These are phyloP conservation scores for Malbranchea cinnamomea DNA, from an alignment of 2,329 filamentous ascomycete species.

Conservation along the genomic window DNA sequence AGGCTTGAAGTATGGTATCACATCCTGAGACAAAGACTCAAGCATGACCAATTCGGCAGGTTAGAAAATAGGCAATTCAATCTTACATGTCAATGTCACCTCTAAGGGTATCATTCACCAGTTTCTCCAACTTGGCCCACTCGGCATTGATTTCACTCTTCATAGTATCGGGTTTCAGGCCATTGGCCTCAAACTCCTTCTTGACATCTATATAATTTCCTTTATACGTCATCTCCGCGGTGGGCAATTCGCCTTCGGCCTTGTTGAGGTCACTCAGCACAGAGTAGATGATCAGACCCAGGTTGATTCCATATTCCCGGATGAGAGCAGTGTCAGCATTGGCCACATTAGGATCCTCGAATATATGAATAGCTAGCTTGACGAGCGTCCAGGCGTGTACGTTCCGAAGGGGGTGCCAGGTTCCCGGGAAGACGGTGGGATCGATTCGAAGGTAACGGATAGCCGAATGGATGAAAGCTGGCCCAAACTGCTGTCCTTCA, in stretches of 20 bases:
- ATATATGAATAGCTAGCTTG: constrained; percentile 17
- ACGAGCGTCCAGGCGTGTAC: constrained; percentile 28
- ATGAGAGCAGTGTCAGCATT: constrained; percentile 10
- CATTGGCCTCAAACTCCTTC: constrained; percentile 15
- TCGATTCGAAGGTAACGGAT: constrained; percentile 38
- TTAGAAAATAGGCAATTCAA: too few species aligned
- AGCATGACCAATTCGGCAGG: too few species aligned
- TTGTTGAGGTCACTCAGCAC: constrained; percentile 17
- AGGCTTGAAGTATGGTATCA: too few species aligned
- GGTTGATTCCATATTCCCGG: constrained; percentile 16
- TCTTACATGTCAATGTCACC: too few species aligned
- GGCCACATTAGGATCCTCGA: constrained; percentile 13
- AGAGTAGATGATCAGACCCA: constrained; percentile 21
- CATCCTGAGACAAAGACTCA: too few species aligned
- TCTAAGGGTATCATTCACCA: constrained; percentile 17
- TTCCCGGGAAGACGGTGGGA: constrained; percentile 34
- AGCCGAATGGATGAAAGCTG: constrained; percentile 36
- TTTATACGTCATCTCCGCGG: constrained; percentile 16
- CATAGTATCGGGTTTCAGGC: constrained; percentile 15
- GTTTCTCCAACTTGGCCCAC: constrained; percentile 34
- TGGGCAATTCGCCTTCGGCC: constrained; percentile 16
- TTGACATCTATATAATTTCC: constrained; percentile 16
- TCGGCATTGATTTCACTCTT: constrained; percentile 20
- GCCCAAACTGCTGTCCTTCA: constrained; percentile 25
- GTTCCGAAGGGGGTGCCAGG: constrained; percentile 39